A percentile compares a stretch with the other conserved stretches of the same genome.
Evolutionary conservation across 805 yeast species (phyloP).

Genomic region (Suhomyces sp.): DNA sequence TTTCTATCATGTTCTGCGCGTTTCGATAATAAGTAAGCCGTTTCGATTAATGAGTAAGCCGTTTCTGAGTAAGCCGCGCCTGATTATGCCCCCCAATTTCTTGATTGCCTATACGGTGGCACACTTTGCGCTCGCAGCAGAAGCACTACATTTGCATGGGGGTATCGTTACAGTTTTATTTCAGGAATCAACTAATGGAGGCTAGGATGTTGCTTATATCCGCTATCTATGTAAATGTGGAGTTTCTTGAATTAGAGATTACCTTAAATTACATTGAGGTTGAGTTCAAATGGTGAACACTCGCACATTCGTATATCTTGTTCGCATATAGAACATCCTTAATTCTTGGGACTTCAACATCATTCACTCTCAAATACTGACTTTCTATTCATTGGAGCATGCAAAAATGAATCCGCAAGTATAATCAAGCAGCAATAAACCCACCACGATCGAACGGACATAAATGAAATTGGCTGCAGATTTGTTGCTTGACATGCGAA

Average conservation of each 20-base stretch:
- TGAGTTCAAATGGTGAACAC: neutral
- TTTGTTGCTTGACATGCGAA: neutral
- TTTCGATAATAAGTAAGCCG: neutral
- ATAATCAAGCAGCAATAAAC: neutral
- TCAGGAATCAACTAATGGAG: neutral
- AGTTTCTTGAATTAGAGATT: neutral
- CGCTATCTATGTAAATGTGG: neutral
- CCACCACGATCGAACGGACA: neutral
- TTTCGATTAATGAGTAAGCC: neutral
- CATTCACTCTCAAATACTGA: neutral
- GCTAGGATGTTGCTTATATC: neutral
- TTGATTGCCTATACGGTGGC: neutral
- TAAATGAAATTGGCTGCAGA: neutral
- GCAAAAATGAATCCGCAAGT: neutral
- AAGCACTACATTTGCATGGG: neutral
- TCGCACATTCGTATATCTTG: too few relatives aligned
- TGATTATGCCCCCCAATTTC: neutral
- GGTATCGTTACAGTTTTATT: neutral
- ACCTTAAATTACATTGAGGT: neutral
- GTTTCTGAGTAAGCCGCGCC: neutral
- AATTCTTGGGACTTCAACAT: neutral
- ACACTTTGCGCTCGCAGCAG: neutral
- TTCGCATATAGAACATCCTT: neutral
- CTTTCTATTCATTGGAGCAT: neutral
- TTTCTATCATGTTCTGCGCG: neutral